Base-by-base conservation (phyloP, 1,139 yeast genomes). In the Hyphopichia pseudoburtonii region DNA sequence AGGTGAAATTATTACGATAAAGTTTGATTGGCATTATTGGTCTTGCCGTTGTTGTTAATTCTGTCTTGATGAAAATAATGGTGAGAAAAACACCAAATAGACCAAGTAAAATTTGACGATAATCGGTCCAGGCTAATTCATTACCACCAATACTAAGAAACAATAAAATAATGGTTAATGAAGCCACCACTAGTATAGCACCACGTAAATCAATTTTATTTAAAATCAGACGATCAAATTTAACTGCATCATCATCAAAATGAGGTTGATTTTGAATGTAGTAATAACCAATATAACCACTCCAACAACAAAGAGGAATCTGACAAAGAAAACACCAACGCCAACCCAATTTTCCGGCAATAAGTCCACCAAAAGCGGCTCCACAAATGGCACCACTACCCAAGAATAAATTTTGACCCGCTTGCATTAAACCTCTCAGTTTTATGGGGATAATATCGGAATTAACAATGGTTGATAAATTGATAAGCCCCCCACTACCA, bases 21-120 rank as follows among this genome's bases (percentile, higher is more conserved):
- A 58, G 47, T 10, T 44, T 48, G n/a, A 64, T 51, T 2, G 72
- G 71, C 15, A 68, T 62, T 23, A 68, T 66, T 5, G 73, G 69
- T 3, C 46, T 52, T 9, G 70, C 62, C 0, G 44, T 37, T 1
- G 71, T 62, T n/a, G 45, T 45, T 14, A 47, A 40, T 42, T 67
- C 73, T 26, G 52, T 48, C 21, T 42, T 35, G 34, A 47, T 24
- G 38, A 53, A 47, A 31, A 38, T 42, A n/a, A 33, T 45, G 5
- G 46, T 30, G 12, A 50, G 38, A 11, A 43, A 30, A 15, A 43
- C 26, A 5, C 51, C 49, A 5, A 32, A 27, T 6, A 51, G 28
- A 11, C 41, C 51, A n/a, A 53, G 28, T 3, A 36, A 9, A 25
- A 44, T 30, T 12, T 54, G 34, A 15, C 44, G 41, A 14, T 33